Base-by-base conservation (phyloP, 139 green algal genomes). In the Coccomyxa sp. region DNA sequence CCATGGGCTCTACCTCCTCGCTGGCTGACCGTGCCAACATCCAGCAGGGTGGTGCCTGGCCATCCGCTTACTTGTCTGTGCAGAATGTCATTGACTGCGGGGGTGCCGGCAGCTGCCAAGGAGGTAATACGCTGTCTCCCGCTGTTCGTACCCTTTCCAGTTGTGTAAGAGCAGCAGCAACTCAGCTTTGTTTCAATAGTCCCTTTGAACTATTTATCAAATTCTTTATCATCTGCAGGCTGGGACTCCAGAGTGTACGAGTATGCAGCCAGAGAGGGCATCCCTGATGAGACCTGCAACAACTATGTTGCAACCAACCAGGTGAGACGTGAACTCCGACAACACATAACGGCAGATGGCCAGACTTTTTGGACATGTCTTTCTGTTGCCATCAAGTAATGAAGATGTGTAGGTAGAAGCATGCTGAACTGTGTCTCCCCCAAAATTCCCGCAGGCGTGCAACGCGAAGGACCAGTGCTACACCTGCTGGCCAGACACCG, bases 1-100 rank as follows among this genome's bases (percentile, higher is more conserved):
- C 95, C 0, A 92, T 96, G 85, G 94, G 82, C 7, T 87, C 93
- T 14, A 94, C 93, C 66, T 93, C 86, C 0, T 83, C 92, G 0
- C 85, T 98, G 63, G 90, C 92, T 0, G 95, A 98, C 86, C 90
- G 95, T n/a, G 86, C 91, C 79, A 97, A 98, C 87, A 97, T 98
- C 82, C 74, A 88, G n/a, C 86, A 86, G 25, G 87, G 86, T 38
- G 91, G 83, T n/a, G 86, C 76, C 12, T 93, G 90, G 90, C 91
- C 91, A 16, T 86, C 86, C 66, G 83, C 90, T 14, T 92, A 92
- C 85, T 87, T 96, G 13, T 88, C 83, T 14, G 87, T 94, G 30
- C 93, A 96, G 82, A 89, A 92, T 82, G 92, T 98, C 28, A 93
- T 98, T 28, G 94, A 97, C 84, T 98, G 95, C 86, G 95, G 91